A percentile compares a stretch with the other conserved stretches of the same genome.
Conservation (phyloP, 1,139 yeast species). For the Blastobotrys proliferans region DNA sequence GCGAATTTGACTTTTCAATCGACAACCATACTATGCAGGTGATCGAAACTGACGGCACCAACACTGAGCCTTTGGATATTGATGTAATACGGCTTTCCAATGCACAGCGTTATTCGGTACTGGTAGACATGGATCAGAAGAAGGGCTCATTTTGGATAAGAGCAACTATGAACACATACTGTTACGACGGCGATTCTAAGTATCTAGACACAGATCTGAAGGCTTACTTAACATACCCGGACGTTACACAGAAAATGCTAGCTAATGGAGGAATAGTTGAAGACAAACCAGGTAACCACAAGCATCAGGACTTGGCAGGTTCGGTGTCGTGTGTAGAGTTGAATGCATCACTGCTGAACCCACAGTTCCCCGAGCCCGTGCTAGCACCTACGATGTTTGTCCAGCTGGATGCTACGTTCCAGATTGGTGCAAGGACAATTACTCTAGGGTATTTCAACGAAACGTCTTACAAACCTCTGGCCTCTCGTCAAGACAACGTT, state of each 20-base stretch:
- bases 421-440: constrained; percentile 46
- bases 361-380: constrained; percentile 27
- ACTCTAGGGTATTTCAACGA: constrained; percentile 50
- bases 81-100: constrained; percentile 59
- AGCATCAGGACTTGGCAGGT: constrained; percentile 29
- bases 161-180: constrained; percentile 38
- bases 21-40: constrained; percentile 51
- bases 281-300: constrained; percentile 22
- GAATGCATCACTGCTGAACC: constrained; percentile 31
- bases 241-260: constrained; percentile 16
- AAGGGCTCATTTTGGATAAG: constrained; percentile 34
- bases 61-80: constrained; percentile 54
- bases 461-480: constrained; percentile 45
- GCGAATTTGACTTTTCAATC: constrained; percentile 31
- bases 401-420: constrained; percentile 36
- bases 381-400: constrained; percentile 26
- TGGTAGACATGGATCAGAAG: constrained; percentile 34
- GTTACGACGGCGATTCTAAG: constrained; percentile 36
- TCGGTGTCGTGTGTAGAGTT: constrained; percentile 35
- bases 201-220: constrained; percentile 37
- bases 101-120: constrained; percentile 71
- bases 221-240: constrained; percentile 37
- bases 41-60: constrained; percentile 69
- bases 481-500: constrained; percentile 14
- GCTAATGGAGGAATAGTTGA: constrained; percentile 16